Conservation (phyloP, 2,329 filamentous ascomycete species). For the Pseudogymnoascus sp. region DNA sequence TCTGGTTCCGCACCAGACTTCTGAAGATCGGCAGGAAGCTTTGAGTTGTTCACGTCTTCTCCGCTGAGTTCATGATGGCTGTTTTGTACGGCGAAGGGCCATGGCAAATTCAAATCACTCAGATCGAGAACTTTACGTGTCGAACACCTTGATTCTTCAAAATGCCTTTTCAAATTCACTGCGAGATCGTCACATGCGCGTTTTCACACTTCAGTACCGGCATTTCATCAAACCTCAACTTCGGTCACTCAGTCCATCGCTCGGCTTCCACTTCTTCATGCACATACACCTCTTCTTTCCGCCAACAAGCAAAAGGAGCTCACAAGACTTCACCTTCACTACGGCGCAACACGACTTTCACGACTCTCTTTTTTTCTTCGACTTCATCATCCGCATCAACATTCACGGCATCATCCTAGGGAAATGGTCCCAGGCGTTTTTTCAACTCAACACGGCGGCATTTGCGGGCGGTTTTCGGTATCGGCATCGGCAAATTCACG, state of each 20-base stretch:
- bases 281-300: not conserved
- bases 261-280: not conserved
- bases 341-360: not conserved
- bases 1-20: conserved; percentile 55
- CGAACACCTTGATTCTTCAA: not conserved
- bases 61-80: not conserved
- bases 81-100: not conserved
- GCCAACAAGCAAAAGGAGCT: not conserved
- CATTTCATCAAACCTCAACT: not conserved
- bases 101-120: not conserved
- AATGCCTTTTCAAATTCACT: not conserved
- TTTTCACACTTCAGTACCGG: not conserved
- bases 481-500: not conserved
- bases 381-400: not conserved
- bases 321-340: not conserved
- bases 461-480: not conserved
- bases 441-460: not conserved
- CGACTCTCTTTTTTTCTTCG: not conserved
- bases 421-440: conserved; percentile 2
- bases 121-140: not conserved
- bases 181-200: not conserved
- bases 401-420: not conserved
- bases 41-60: not conserved
- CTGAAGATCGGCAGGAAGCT: conserved; percentile 32
- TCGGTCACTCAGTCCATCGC: not conserved